These are phyloP conservation scores for Leccinum ambiguum DNA, from an alignment of 1,284 basidiomycete genomes.

Conservation along the genomic window DNA sequence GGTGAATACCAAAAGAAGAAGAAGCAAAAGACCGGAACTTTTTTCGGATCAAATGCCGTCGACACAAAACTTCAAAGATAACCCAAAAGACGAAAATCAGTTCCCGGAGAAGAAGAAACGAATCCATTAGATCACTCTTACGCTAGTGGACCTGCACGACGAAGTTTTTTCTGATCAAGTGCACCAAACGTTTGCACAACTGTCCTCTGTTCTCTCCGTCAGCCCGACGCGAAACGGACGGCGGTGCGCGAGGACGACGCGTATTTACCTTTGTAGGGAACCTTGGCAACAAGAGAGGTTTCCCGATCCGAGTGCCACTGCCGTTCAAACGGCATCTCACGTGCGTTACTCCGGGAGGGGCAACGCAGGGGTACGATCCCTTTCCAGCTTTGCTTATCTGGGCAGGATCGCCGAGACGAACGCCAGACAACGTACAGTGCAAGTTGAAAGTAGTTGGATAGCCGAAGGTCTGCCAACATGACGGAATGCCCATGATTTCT, in stretches of 20 bases:
- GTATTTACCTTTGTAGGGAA: neutral
- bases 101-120: neutral
- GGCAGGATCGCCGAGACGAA: neutral
- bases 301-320: neutral
- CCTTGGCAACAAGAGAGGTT: neutral
- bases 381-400: neutral
- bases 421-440: neutral
- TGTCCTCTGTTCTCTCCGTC: neutral
- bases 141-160: neutral
- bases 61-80: neutral
- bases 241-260: neutral
- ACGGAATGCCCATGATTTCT: neutral
- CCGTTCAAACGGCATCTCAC: neutral
- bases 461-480: neutral
- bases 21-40: neutral
- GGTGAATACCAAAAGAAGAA: constrained; percentile 5
- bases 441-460: neutral
- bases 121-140: neutral
- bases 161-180: neutral
- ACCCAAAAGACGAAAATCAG: neutral
- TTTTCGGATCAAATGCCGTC: neutral
- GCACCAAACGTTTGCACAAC: neutral
- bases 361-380: neutral
- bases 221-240: neutral
- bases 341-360: neutral